Base-by-base conservation (phyloP, 2,329 filamentous ascomycete species). In the Tolypocladium amazonense region DNA sequence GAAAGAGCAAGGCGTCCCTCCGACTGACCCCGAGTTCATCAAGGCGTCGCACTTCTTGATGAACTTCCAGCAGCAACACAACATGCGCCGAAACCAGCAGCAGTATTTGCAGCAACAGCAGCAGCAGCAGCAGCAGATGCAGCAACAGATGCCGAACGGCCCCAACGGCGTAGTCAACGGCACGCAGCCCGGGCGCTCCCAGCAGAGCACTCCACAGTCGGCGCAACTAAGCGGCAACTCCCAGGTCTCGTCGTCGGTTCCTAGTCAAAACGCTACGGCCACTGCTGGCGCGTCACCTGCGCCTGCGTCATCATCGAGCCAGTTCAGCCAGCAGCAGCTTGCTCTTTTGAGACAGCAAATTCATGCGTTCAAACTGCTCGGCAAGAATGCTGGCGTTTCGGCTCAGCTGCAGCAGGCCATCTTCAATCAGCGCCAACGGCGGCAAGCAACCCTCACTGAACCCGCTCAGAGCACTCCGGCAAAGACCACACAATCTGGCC, bases 361-460 rank as follows among this genome's bases (percentile, higher is more conserved):
- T 57, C 82, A 88, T 66, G 92, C 93, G 0, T 97, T 97, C 76
- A 95, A 95, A 74, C 82, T 92, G 65, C 80, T 99, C 4, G 88
- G 90, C 6, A 95, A 94, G 73, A 96, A 96, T 66, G 81, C 88
- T 18, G 88, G 92, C 0, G 85, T 97, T 4, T 91, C 93, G 1
- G 75, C 83, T 37, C 82, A 85, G 63, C 83, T 96, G 64, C 91
- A 96, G 71, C 89, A 93, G 69, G 85, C 89, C 56, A 86, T 97
- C 43, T 96, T 92, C 70, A 81, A 88, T 53, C 86, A 88, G 60
- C 85, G 88, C 56, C 83, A 87, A 65, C 86, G 87, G 65, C 84
- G 88, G 66, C 73, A 76, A 60, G 78, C 86, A 33, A 78, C 84
- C 18, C 74, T 75, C n/a, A 69, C 71, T 4, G 79, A 82, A 60